Evolutionary conservation across 2,329 filamentous ascomycete genomes (phyloP), one percentile per base, ranked within the genome.

Genomic region (Colletotrichum acutatum): DNA sequence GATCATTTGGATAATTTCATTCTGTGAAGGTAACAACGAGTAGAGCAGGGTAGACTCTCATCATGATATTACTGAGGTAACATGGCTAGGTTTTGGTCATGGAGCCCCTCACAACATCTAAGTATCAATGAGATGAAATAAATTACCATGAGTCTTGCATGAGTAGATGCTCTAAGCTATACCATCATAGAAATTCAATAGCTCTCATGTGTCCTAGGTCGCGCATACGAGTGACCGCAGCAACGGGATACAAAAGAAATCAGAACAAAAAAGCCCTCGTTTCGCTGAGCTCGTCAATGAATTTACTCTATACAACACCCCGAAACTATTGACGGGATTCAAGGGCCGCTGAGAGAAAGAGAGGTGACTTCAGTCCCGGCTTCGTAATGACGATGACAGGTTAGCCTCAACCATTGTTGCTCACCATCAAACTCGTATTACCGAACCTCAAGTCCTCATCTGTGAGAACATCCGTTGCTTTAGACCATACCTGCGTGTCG

Each of bases 401-500:
- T 11, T 34, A 34, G 32, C 9, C 32, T 34, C 32, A 34, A 12
- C 11, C 32, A 5, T 11, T 34, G 32, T 42, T 42, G 37, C 3
- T 22, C 19, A n/a, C 3, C 42, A 49, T n/a, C 19, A 49, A 2
- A n/a, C 42, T 49, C 42, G 42, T 49, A 49, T 4, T 9, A 49
- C 19, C 53, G n/a, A 63, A 22, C 16, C 16, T 26, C 11, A 19
- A 28, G 30, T n/a, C 34, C 4, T 12, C 11, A 30, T 12, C 9
- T 19, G 19, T 24, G 11, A 42, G 28, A 59, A n/a, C 16, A 37
- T 7, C 6, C 53, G 7, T 54, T 32, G 19, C n/a, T 32, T 12
- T 42, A 30, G 30, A 37, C 56, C 46, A 34, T 30, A 9, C 32
- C 52, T 30, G n/a, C 42, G 52, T 69, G 71, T 72, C 49, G 71